Base-by-base conservation (phyloP, 108 stramenopile genomes). In the Skeletonema grethae region DNA sequence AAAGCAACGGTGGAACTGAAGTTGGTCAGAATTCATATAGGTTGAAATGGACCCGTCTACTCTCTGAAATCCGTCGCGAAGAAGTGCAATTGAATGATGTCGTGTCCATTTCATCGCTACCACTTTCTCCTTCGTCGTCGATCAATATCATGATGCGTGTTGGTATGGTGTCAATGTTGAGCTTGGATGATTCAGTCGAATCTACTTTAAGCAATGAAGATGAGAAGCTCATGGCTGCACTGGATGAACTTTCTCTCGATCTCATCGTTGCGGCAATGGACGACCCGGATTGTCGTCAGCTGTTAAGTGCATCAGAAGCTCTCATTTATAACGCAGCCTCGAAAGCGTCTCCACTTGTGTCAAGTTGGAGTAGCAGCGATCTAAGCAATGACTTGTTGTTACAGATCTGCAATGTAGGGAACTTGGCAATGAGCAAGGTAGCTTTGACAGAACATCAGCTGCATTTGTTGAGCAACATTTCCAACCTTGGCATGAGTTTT, bases 171-270 rank as follows among this genome's bases (percentile, higher is more conserved):
- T 82, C 80, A n/a, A 20, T 66, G 13, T 28, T 82, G 29, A 58
- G 48, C 22, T 57, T 71, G 12, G 55, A 61, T 32, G 30, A n/a
- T 28, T 12, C 25, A 22, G 28, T 30, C 9, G 48, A 34, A 8
- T 25, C 45, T 28, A 63, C 48, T 34, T 29, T 36, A 1, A 57
- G 3, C 5, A 32, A 22, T 25, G 18, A 70, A 7, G 62, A 67
- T 34, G 68, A 58, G 29, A 48, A 53, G 35, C 56, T 69, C 56
- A 71, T 63, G 60, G 80, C 74, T 7, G 56, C 39, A 50, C 62
- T 82, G 73, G 80, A 82, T 30, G 70, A 75, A 36, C 63, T 82
- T 13, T 46, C 80, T 11, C 28, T 82, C 9, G 70, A 75, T 5
- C 34, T 82, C 46, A 48, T 75, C 1, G 55, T 34, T 31, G 62